Evolutionary conservation across 805 yeast species (phyloP).

Genomic region (Wickerhamomyces bovis): DNA sequence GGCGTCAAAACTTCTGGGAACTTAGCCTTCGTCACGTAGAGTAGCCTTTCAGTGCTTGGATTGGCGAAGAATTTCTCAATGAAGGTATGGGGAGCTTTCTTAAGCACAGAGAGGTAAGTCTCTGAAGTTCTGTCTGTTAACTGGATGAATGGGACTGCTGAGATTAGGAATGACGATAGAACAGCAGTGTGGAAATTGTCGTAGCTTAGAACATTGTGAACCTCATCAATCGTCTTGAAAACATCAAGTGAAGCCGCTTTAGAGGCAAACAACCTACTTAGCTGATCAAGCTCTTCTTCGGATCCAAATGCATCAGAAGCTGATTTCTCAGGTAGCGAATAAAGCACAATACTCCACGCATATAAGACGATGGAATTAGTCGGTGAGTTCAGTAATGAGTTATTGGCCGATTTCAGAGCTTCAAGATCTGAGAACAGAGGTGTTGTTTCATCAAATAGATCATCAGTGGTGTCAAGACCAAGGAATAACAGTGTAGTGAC

Average conservation of each 20-base stretch:
- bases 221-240: slow-evolving; percentile 35
- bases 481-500: slow-evolving; percentile 45
- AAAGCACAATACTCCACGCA: slow-evolving; percentile 60
- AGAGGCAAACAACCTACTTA: slow-evolving; percentile 9
- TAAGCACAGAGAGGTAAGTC: slow-evolving; percentile 25
- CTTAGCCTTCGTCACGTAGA: slow-evolving; percentile 55
- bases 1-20: slow-evolving; percentile 63
- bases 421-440: slow-evolving; percentile 36
- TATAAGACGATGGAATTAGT: slow-evolving; percentile 48
- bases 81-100: slow-evolving; percentile 29
- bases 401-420: slow-evolving; percentile 35
- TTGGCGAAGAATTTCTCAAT: slow-evolving; percentile 33
- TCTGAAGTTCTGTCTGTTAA: slow-evolving; percentile 30
- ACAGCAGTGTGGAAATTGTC: slow-evolving; percentile 48
- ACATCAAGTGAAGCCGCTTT: slow-evolving; percentile 37
- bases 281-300: slow-evolving; percentile 13
- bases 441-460: slow-evolving; percentile 31
- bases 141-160: slow-evolving; percentile 40
- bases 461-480: slow-evolving; percentile 48
- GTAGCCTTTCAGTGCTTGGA: slow-evolving; percentile 27
- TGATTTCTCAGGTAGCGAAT: slow-evolving; percentile 40
- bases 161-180: slow-evolving; percentile 29
- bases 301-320: slow-evolving; percentile 33
- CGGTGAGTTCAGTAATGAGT: slow-evolving; percentile 30
- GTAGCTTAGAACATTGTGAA: slow-evolving; percentile 38